Evolutionary conservation across 495 filamentous ascomycete genomes (phyloP).

Genomic region (Parathielavia appendiculata): DNA sequence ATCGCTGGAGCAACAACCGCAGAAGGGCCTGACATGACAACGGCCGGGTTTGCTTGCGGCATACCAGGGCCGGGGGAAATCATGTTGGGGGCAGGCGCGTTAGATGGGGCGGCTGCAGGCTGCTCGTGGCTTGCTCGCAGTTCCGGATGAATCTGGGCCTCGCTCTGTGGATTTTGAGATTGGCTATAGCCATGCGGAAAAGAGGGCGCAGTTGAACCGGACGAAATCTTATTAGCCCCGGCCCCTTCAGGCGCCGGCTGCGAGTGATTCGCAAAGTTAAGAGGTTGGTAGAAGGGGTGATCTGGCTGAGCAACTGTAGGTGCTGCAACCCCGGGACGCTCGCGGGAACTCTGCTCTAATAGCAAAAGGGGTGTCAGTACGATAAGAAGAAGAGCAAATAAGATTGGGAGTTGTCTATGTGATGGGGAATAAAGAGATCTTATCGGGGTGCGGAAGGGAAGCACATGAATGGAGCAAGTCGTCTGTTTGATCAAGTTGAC

Average conservation of each 20-base stretch:
- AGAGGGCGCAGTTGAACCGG: conserved; percentile 19
- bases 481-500: neutral
- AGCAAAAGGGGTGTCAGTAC: conserved; percentile 19
- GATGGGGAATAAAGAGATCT: neutral
- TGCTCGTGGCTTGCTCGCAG: conserved; percentile 30
- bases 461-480: neutral
- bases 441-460: neutral
- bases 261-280: conserved; percentile 16
- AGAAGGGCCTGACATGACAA: conserved; percentile 24
- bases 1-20: conserved; percentile 11
- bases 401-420: neutral
- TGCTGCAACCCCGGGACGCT: conserved; percentile 17
- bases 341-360: conserved; percentile 29
- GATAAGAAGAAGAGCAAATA: neutral
- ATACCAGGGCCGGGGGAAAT: conserved; percentile 24
- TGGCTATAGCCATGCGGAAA: conserved; percentile 36
- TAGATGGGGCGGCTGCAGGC: conserved; percentile 17
- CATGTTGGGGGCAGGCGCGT: conserved; percentile 31
- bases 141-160: conserved; percentile 32
- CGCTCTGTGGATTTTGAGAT: conserved; percentile 22
- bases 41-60: conserved; percentile 24
- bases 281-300: conserved; percentile 20
- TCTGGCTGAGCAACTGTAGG: conserved; percentile 22
- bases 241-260: conserved; percentile 22
- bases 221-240: conserved; percentile 17